These are phyloP conservation scores for Drosera capensis DNA, from an alignment of 148 eudicot species.

Conservation along the genomic window DNA sequence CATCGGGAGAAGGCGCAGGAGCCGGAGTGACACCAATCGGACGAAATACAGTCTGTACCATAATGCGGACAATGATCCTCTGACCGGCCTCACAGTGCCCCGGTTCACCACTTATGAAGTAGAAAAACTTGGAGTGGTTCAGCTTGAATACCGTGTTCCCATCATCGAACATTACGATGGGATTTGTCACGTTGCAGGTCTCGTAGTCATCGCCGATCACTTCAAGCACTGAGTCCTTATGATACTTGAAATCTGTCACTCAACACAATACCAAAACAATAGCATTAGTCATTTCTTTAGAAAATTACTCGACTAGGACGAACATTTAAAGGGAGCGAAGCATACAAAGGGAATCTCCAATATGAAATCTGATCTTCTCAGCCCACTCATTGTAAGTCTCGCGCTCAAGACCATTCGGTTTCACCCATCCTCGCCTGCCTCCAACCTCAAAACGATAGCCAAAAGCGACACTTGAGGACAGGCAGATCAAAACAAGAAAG, in stretches of 20 bases:
- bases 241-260: slow-evolving; percentile 51
- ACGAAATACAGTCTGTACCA: slow-evolving; percentile 7
- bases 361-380: slow-evolving; percentile 37
- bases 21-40: slow-evolving; percentile 12
- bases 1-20: neutral
- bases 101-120: slow-evolving; percentile 10
- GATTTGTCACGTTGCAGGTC: slow-evolving; percentile 14
- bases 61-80: slow-evolving; percentile 7
- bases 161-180: slow-evolving; percentile 1
- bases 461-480: slow-evolving; percentile 12
- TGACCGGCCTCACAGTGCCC: slow-evolving; percentile 9
- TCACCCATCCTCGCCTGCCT: slow-evolving; percentile 29
- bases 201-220: slow-evolving; percentile 34
- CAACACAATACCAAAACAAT: slow-evolving; percentile 1
- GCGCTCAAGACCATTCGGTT: slow-evolving; percentile 26
- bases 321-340: no score
- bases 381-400: slow-evolving; percentile 63
- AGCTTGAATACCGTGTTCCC: slow-evolving; percentile 7
- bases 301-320: neutral
- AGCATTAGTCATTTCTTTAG: neutral
- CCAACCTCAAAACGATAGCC: slow-evolving; percentile 39
- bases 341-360: slow-evolving; percentile 49
- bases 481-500: slow-evolving; percentile 9
- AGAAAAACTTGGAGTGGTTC: slow-evolving; percentile 5
- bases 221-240: slow-evolving; percentile 49